Percentiles rank a stretch among this genome's conserved stretches.
Conservation (phyloP, 495 filamentous ascomycete species). For the Astrocystis sublimbata region DNA sequence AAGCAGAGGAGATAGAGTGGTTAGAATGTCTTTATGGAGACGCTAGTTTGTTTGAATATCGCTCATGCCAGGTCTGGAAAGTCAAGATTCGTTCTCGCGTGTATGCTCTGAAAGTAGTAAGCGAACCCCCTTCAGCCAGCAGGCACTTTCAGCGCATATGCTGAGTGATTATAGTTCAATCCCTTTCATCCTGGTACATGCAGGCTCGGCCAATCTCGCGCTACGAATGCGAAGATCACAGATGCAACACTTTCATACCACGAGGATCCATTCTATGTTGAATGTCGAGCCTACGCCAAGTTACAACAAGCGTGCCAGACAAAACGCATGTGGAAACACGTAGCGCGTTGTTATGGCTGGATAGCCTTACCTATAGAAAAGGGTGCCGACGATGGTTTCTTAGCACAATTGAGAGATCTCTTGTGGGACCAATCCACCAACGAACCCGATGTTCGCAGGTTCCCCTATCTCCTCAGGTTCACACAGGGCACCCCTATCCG, state of each 20-base stretch:
- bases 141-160: neutral
- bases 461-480: too few relatives aligned
- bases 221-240: neutral
- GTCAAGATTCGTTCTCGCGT: neutral
- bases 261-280: neutral
- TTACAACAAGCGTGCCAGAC: neutral
- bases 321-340: too few relatives aligned
- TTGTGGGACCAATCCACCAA: neutral
- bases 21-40: too few relatives aligned
- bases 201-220: neutral
- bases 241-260: neutral
- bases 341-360: neutral
- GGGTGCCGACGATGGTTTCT: neutral
- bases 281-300: neutral
- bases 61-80: too few relatives aligned
- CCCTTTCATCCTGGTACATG: neutral
- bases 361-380: neutral
- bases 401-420: neutral
- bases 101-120: neutral
- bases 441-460: too few relatives aligned
- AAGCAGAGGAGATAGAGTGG: too few relatives aligned
- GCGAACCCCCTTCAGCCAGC: neutral
- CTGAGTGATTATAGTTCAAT: neutral
- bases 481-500: neutral
- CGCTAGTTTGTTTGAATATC: too few relatives aligned